Evolutionary conservation across 129 eudicot genomes (phyloP), one percentile per base, ranked within the genome.

Genomic region (Silybum marianum): DNA sequence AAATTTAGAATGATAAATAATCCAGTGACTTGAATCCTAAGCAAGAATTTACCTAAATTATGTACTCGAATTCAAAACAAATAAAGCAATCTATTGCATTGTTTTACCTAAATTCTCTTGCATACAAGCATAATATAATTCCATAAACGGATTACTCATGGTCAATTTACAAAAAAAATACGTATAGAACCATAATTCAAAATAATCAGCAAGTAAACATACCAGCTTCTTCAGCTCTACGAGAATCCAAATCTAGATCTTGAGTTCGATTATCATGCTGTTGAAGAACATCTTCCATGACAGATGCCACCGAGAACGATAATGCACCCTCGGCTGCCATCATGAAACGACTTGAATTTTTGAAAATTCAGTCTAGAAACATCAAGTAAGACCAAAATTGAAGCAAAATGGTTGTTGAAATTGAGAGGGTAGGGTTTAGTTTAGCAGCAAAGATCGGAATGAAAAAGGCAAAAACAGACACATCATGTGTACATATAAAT

Each of bases 151-250:
- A 19, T 1, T 9, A 18, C 12, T 13, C 16, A 39, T 1, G 11
- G 42, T 34, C 16, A 39, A 63, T 62, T 25, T 4, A 6, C 25
- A n/a, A 60, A 10, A n/a, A 21, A 9, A 13, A 21, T 7, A 73
- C 22, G 8, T 51, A 12, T 19, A n/a, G 10, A 78, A 76, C 30
- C 71, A n/a, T 12, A 77, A 44, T 74, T 9, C 25, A 73, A 79
- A 46, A 25, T 70, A 72, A 22, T 70, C 30, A 39, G 6, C 8
- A 34, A 1, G 19, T 83, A 76, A 8, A 71, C 51, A 38, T 82
- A 96, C 99, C 98, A 34, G 99, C 98, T 85, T 93, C 99, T 76
- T 96, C 95, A 1, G 99, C 99, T 82, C 98, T 80, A 13, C 99
- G 94, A 30, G 97, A 91, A 22, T 96, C 99, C 62, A 93, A 93